Evolutionary conservation across 202 grass and related monocot genomes (phyloP), one percentile per base, ranked within the genome.

Genomic region (Saccharum hybrid): DNA sequence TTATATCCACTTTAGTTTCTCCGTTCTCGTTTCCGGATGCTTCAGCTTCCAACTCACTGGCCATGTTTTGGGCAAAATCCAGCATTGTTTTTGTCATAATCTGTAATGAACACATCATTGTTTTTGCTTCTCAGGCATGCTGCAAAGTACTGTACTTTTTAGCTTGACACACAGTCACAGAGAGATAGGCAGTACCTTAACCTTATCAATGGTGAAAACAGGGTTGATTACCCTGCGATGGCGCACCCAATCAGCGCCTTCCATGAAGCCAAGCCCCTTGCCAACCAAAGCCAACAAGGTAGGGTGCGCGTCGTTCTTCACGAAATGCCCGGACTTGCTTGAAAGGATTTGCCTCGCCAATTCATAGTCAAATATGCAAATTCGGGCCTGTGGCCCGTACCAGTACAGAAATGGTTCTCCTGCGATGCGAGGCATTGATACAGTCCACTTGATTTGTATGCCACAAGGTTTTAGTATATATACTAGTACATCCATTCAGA

Each of bases 171-270:
- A 39, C 38, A 39, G 38, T 39, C 6, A 39, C 36, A 37, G 36
- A 38, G 38, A 42, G 26, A 33, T 48, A 28, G 16, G 6, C 21
- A 62, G 26, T 59, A 86, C 87, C 87, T 92, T 92, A 9, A 92
- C 21, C 75, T 87, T 92, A 40, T 89, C 90, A 66, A 84, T 92
- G 48, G 83, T 34, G 6, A 92, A 92, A 81, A 80, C 86, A 45
- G 90, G 90, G 19, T 86, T 83, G 52, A 89, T 60, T 7, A 92
- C 75, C 45, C 83, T 78, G 10, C 63, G 83, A 83, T 92, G 90
- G 0, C 90, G 75, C n/a, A 72, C 79, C 86, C 90, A 92, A n/a
- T 92, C 90, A 0, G 15, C 2, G 5, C 84, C 90, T 1, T 92
- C 67, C 14, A 83, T 33, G 9, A 92, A 46, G 0, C 52, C 59